These are phyloP conservation scores for Phytopythium aichiense DNA, from an alignment of 352 stramenopile genomes.

Conservation along the genomic window DNA sequence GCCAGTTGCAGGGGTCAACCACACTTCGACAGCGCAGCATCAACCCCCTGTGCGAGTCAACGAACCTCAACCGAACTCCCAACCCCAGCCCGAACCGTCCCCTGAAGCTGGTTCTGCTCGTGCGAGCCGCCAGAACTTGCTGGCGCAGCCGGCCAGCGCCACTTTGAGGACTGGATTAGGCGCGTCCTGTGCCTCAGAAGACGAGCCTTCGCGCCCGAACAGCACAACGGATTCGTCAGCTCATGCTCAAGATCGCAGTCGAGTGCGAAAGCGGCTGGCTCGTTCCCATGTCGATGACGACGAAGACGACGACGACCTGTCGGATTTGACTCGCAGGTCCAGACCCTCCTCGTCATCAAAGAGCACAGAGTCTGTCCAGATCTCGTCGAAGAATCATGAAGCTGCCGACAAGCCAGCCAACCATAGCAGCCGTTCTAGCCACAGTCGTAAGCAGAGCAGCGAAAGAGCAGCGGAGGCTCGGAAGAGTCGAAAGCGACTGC, in stretches of 20 bases:
- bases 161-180: not conserved
- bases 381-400: no score
- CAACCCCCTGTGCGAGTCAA: not conserved
- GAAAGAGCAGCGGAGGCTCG: not conserved
- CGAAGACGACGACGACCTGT: conserved; percentile 33
- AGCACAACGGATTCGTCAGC: not conserved
- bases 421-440: not conserved
- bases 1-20: not conserved
- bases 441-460: not conserved
- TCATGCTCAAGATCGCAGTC: not conserved
- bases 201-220: not conserved
- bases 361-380: conserved; percentile 10
- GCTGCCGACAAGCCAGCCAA: not conserved
- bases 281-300: conserved; percentile 52
- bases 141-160: not conserved
- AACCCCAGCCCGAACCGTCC: not conserved
- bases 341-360: not conserved
- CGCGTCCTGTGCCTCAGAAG: not conserved
- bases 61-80: not conserved
- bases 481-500: conserved; percentile 24
- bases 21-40: not conserved
- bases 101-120: not conserved
- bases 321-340: conserved; percentile 18
- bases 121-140: not conserved
- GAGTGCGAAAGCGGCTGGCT: conserved; percentile 36